Conservation (phyloP, 2,329 filamentous ascomycete genomes). For the Dactylellina parvicollis region DNA sequence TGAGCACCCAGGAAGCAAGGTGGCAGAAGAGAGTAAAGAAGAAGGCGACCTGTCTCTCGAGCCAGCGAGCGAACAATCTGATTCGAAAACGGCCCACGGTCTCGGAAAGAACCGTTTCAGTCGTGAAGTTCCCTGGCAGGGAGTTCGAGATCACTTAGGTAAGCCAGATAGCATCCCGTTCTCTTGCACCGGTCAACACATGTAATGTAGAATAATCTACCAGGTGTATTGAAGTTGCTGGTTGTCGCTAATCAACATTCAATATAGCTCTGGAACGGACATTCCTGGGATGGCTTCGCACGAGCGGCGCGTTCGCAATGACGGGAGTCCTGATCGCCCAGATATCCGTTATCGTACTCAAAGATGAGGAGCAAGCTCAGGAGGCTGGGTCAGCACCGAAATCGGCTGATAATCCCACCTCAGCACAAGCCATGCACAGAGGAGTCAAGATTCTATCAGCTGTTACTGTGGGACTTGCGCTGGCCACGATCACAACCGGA, state of each 20-base stretch:
- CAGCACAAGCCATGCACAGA: conserved; percentile 21
- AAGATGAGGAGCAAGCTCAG: conserved; percentile 13
- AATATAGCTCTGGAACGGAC: conserved; percentile 42
- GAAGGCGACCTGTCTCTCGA: background rate
- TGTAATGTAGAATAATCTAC: background rate
- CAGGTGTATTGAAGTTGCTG: background rate
- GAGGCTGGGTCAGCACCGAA: conserved; percentile 1
- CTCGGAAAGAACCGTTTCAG: conserved; percentile 32
- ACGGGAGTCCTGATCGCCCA: conserved; percentile 41
- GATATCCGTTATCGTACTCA: conserved; percentile 40
- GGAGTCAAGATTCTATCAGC: conserved; percentile 10
- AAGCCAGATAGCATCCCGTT: too few species aligned
- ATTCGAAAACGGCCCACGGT: conserved; percentile 5
- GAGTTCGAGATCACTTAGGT: conserved; percentile 48
- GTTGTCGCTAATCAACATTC: background rate
- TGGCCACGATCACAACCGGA: conserved; percentile 33
- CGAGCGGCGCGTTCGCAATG: conserved; percentile 52
- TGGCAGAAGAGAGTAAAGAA: too few species aligned
- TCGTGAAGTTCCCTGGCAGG: conserved; percentile 41
- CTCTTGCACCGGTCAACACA: too few species aligned
- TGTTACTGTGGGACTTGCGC: conserved; percentile 25
- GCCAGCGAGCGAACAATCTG: background rate
- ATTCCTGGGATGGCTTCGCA: conserved; percentile 51
- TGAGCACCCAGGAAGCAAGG: background rate
- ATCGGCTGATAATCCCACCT: background rate